These are phyloP conservation scores for Lanmaoa pseudosensibilis DNA, from an alignment of 768 basidiomycete species.

Conservation along the genomic window DNA sequence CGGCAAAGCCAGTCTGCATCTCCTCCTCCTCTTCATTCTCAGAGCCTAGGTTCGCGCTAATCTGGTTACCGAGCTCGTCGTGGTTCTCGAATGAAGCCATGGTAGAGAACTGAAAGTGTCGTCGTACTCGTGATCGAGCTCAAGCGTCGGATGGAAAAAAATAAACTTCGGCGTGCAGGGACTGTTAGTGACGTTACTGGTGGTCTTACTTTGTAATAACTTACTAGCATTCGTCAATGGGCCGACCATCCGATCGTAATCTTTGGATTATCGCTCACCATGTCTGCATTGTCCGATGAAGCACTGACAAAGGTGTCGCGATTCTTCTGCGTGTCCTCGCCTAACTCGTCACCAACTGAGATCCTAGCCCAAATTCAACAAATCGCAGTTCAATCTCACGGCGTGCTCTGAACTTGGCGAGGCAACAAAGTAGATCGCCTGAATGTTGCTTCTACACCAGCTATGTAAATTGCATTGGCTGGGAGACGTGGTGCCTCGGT, in stretches of 20 bases:
- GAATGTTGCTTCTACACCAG: too few species aligned
- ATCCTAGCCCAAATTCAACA: slow-evolving; percentile 92
- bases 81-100: slow-evolving; percentile 76
- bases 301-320: slow-evolving; percentile 78
- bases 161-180: slow-evolving; percentile 29
- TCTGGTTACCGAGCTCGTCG: slow-evolving; percentile 97
- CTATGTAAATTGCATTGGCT: not conserved
- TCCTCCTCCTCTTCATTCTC: slow-evolving; percentile 60
- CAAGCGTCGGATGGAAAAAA: slow-evolving; percentile 19
- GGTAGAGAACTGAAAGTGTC: slow-evolving; percentile 2
- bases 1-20: slow-evolving; percentile 50
- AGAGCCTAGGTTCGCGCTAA: slow-evolving; percentile 91
- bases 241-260: slow-evolving; percentile 6
- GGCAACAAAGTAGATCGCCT: too few species aligned
- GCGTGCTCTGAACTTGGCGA: slow-evolving; percentile 66
- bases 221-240: slow-evolving; percentile 8
- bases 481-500: not conserved
- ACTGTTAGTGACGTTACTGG: not conserved
- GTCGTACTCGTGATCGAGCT: slow-evolving; percentile 8
- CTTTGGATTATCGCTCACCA: slow-evolving; percentile 20
- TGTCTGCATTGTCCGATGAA: slow-evolving; percentile 71
- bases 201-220: too few species aligned
- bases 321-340: not conserved
- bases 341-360: slow-evolving; percentile 43
- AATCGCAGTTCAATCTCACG: slow-evolving; percentile 81